Evolutionary conservation across 129 eudicot species (phyloP).

Genomic region (Silybum marianum): DNA sequence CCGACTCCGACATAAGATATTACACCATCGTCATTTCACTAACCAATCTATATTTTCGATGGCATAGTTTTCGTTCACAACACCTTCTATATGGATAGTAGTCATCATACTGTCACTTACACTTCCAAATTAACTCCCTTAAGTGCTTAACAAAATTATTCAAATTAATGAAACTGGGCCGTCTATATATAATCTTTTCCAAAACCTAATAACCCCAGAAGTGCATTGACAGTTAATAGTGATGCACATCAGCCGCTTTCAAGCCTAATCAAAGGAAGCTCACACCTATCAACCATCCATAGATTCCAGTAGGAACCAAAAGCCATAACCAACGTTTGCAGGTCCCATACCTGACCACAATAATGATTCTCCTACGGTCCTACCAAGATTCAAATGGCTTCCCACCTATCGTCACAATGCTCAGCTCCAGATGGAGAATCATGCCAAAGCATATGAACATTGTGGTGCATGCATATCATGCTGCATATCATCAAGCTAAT

Average conservation of each 20-base stretch:
- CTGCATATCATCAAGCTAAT: neutral
- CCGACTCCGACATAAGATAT: neutral
- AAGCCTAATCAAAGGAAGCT: neutral
- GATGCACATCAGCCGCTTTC: neutral
- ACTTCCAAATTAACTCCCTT: neutral
- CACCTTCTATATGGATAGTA: neutral
- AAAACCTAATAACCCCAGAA: neutral
- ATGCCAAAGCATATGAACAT: neutral
- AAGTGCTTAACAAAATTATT: neutral
- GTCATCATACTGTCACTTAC: neutral
- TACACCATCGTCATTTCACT: neutral
- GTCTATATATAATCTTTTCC: neutral
- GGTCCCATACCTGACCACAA: neutral
- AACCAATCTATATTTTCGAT: neutral
- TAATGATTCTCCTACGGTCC: neutral
- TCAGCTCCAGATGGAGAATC: neutral
- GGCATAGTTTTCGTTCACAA: neutral
- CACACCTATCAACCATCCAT: neutral
- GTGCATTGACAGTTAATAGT: neutral
- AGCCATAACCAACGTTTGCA: neutral
- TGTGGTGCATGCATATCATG: neutral
- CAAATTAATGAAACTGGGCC: neutral
- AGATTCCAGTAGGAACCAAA: neutral
- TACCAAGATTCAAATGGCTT: neutral
- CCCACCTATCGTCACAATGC: neutral